These are phyloP conservation scores for Cladosporium sphaerospermum DNA, from an alignment of 2,329 filamentous ascomycete species.

Conservation along the genomic window DNA sequence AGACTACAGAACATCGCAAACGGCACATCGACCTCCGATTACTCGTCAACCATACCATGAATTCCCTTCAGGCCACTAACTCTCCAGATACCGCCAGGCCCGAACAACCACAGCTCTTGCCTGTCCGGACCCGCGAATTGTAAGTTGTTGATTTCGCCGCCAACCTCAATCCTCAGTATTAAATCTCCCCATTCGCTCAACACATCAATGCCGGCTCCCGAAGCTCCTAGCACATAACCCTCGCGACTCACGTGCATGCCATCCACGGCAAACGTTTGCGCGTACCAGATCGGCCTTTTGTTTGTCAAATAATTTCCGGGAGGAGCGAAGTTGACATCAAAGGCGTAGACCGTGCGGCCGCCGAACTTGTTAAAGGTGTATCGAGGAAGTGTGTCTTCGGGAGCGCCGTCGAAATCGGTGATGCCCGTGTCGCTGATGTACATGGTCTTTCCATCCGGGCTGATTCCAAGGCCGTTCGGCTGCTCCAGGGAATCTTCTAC, in stretches of 20 bases:
- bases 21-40: neutral
- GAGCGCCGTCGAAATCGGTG: slow-evolving; percentile 3
- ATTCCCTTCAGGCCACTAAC: slow-evolving; percentile 14
- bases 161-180: slow-evolving; percentile 18
- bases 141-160: slow-evolving; percentile 17
- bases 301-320: slow-evolving; percentile 15
- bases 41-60: slow-evolving; percentile 13
- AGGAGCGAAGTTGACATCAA: slow-evolving; percentile 15
- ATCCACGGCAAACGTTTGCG: slow-evolving; percentile 16
- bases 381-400: slow-evolving; percentile 9
- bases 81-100: slow-evolving; percentile 14
- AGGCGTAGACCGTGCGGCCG: slow-evolving; percentile 16
- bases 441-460: slow-evolving; percentile 37
- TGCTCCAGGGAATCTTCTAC: slow-evolving; percentile 38
- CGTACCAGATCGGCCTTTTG: slow-evolving; percentile 17
- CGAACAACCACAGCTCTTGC: slow-evolving; percentile 18
- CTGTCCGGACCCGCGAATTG: slow-evolving; percentile 17
- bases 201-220: slow-evolving; percentile 18
- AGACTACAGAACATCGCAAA: too few relatives aligned
- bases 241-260: slow-evolving; percentile 18
- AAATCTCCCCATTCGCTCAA: slow-evolving; percentile 17
- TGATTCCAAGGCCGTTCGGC: slow-evolving; percentile 42
- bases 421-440: slow-evolving; percentile 41
- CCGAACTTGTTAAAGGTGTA: slow-evolving; percentile 14
- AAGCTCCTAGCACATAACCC: slow-evolving; percentile 17